A percentile compares a stretch with the other conserved stretches of the same genome.
These are phyloP conservation scores for Pochonia chlamydosporia DNA, from an alignment of 2,329 filamentous ascomycete genomes.

Conservation along the genomic window DNA sequence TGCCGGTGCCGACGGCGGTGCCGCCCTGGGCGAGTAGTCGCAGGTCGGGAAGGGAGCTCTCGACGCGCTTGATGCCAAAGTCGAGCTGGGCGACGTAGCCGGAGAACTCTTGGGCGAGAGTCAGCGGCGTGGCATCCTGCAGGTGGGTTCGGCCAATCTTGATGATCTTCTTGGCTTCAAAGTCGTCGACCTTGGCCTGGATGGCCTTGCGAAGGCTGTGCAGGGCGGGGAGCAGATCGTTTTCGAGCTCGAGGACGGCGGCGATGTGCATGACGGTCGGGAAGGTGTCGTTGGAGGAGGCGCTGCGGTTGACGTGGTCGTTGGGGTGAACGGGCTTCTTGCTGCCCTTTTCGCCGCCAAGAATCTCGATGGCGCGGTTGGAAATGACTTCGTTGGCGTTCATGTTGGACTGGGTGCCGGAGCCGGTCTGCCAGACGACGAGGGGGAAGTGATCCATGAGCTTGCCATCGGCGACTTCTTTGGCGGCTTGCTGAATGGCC, in stretches of 20 bases:
- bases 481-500: conserved; percentile 90
- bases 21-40: conserved; percentile 88
- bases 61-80: conserved; percentile 79
- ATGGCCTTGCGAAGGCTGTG: conserved; percentile 77
- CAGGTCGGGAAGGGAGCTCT: conserved; percentile 77
- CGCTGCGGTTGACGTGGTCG: conserved; percentile 99
- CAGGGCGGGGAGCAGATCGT: conserved; percentile 76
- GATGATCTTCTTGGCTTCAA: conserved; percentile 82
- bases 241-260: conserved; percentile 87
- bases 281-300: conserved; percentile 98
- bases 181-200: conserved; percentile 82
- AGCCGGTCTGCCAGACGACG: conserved; percentile 98
- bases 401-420: conserved; percentile 99
- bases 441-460: conserved; percentile 96
- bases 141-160: conserved; percentile 98
- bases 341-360: conserved; percentile 87
- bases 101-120: conserved; percentile 94
- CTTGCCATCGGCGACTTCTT: conserved; percentile 89
- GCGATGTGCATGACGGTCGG: conserved; percentile 99
- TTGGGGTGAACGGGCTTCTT: conserved; percentile 99
- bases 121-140: conserved; percentile 94
- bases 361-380: conserved; percentile 96
- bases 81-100: conserved; percentile 95
- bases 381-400: conserved; percentile 99
- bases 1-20: conserved; percentile 92